These are phyloP conservation scores for Calonectria henricotiae DNA, from an alignment of 2,329 filamentous ascomycete genomes.

Conservation along the genomic window DNA sequence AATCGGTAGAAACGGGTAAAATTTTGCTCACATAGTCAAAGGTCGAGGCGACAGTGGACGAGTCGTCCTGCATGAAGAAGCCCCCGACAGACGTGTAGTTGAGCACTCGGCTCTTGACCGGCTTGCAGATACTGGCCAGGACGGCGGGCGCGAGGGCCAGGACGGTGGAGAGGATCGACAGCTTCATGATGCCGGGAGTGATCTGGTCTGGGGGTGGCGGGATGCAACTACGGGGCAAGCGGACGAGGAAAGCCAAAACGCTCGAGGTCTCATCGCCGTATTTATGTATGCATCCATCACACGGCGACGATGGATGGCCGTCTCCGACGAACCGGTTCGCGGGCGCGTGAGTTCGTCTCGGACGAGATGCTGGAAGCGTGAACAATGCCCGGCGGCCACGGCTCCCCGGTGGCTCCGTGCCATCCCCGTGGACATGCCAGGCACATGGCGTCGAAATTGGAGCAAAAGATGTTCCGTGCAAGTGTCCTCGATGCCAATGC, in stretches of 20 bases:
- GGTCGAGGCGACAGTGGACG: conserved; percentile 67
- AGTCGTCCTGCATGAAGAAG: conserved; percentile 77
- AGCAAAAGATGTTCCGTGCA: conserved; percentile 17
- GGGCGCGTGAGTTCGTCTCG: conserved; percentile 4
- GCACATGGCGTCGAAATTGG: conserved; percentile 11
- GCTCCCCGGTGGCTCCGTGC: neutral
- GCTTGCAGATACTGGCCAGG: conserved; percentile 53
- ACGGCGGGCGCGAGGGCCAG: conserved; percentile 53
- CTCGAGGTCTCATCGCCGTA: neutral
- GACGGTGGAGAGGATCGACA: conserved; percentile 51
- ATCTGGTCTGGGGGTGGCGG: neutral
- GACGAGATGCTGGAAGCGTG: neutral
- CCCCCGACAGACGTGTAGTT: conserved; percentile 75
- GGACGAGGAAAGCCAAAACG: neutral
- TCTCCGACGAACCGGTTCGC: conserved; percentile 23
- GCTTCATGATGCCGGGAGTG: conserved; percentile 53
- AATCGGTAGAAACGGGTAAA: neutral
- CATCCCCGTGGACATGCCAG: neutral
- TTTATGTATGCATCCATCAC: conserved; percentile 4
- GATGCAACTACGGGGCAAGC: neutral
- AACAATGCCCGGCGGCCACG: neutral
- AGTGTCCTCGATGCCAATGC: neutral
- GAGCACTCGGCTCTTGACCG: conserved; percentile 62
- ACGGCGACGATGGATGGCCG: neutral
- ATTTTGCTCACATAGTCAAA: conserved; percentile 75